These are phyloP conservation scores for Dysphania ambrosioides DNA, from an alignment of 148 eudicot species.

Conservation along the genomic window DNA sequence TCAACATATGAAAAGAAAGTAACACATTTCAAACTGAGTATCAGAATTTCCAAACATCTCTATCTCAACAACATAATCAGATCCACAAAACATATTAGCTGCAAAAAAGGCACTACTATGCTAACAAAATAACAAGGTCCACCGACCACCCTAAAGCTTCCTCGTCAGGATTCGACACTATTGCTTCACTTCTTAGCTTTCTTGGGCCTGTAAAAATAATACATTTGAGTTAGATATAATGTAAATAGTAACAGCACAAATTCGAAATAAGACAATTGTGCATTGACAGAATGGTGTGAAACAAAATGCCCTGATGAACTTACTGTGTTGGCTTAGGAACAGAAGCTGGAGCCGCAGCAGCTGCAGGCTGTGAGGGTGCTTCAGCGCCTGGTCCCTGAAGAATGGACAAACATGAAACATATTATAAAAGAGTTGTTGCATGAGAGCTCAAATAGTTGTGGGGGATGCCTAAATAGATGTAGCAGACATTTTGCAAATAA, in stretches of 20 bases:
- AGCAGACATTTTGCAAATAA: background rate
- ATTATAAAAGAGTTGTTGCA: background rate
- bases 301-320: background rate
- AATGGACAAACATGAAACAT: too few relatives aligned
- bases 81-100: constrained; percentile 27
- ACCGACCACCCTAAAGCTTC: constrained; percentile 20
- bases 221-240: background rate
- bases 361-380: constrained; percentile 40
- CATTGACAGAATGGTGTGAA: background rate
- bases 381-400: constrained; percentile 57
- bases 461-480: too few relatives aligned
- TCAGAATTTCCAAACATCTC: constrained; percentile 20
- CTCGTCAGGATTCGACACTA: constrained; percentile 15
- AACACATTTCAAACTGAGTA: constrained; percentile 26
- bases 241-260: too few relatives aligned
- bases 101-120: constrained; percentile 31
- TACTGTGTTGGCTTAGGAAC: constrained; percentile 35
- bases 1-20: constrained; percentile 8
- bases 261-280: background rate
- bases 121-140: constrained; percentile 27
- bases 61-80: constrained; percentile 24
- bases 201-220: constrained; percentile 24
- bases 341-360: constrained; percentile 43
- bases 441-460: background rate
- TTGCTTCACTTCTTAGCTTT: constrained; percentile 34